Percentiles rank a stretch among this genome's conserved stretches.
Conservation (phyloP, 139 green algal species). For the Picochlorum sp. region DNA sequence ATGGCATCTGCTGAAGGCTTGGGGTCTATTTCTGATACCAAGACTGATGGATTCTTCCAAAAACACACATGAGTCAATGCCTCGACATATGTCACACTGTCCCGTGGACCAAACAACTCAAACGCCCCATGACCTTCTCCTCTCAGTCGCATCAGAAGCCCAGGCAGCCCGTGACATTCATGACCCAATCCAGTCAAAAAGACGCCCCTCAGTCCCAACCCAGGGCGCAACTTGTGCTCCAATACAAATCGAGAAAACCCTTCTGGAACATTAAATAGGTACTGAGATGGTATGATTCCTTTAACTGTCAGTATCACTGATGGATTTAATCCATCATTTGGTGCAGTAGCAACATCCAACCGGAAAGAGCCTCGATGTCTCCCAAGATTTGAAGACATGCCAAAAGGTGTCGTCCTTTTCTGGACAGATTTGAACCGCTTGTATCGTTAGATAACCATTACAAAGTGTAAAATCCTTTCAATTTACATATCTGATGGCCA, state of each 20-base stretch:
- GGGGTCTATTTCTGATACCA: slow-evolving; percentile 23
- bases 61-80: slow-evolving; percentile 41
- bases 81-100: slow-evolving; percentile 17
- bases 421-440: no score
- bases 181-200: neutral
- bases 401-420: no score
- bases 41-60: slow-evolving; percentile 46
- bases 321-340: slow-evolving; percentile 44
- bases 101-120: slow-evolving; percentile 41
- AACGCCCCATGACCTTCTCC: slow-evolving; percentile 51
- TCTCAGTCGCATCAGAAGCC: slow-evolving; percentile 59
- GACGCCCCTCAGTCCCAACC: slow-evolving; percentile 32
- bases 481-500: no score
- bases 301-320: slow-evolving; percentile 35
- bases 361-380: slow-evolving; percentile 7
- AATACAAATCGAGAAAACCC: slow-evolving; percentile 55
- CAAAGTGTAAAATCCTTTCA: no score
- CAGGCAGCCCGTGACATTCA: neutral
- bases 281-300: slow-evolving; percentile 29
- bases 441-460: no score
- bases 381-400: no score
- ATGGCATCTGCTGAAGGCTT: neutral
- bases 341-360: slow-evolving; percentile 28
- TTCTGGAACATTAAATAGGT: slow-evolving; percentile 62
- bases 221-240: slow-evolving; percentile 54